Conservation (phyloP, 371 early-diverging fungal genomes). For the Mucor circinelloides region DNA sequence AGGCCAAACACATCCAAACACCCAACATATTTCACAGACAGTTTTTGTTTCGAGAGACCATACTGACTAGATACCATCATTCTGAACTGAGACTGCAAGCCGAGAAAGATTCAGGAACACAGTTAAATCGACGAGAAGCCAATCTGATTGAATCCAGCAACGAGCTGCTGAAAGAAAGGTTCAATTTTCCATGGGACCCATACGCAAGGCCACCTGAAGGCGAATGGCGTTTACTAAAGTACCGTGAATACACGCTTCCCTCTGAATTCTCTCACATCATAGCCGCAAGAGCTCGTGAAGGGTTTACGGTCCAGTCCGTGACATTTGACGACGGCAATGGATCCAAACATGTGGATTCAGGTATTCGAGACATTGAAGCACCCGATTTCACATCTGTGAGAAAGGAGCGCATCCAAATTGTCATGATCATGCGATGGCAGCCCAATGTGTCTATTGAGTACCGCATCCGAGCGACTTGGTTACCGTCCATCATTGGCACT, state of each 20-base stretch:
- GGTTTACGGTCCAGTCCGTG: constrained; percentile 76
- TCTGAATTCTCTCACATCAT: constrained; percentile 77
- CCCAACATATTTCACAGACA: constrained; percentile 39
- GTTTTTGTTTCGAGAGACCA: constrained; percentile 36
- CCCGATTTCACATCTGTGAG: constrained; percentile 27
- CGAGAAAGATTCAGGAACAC: constrained; percentile 15
- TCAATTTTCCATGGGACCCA: constrained; percentile 90
- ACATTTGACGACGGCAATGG: constrained; percentile 45
- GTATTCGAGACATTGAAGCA: constrained; percentile 25
- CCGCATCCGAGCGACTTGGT: constrained; percentile 63
- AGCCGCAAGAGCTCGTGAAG: constrained; percentile 81
- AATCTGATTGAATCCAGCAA: constrained; percentile 1
- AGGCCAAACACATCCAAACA: constrained; percentile 20
- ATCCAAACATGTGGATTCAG: constrained; percentile 17
- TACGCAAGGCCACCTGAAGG: constrained; percentile 74
- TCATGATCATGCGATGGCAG: constrained; percentile 80
- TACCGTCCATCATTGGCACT: constrained; percentile 40
- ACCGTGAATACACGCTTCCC: constrained; percentile 70
- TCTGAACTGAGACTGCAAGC: constrained; percentile 17
- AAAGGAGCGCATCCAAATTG: constrained; percentile 69
- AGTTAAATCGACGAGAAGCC: constrained; percentile 14
- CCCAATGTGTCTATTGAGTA: constrained; percentile 89
- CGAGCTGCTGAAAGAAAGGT: constrained; percentile 4
- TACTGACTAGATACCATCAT: constrained; percentile 24
- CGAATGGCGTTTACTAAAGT: constrained; percentile 76